Evolutionary conservation across 495 filamentous ascomycete species (phyloP), one percentile per base, ranked within the genome.

Genomic region (Podospora comata): DNA sequence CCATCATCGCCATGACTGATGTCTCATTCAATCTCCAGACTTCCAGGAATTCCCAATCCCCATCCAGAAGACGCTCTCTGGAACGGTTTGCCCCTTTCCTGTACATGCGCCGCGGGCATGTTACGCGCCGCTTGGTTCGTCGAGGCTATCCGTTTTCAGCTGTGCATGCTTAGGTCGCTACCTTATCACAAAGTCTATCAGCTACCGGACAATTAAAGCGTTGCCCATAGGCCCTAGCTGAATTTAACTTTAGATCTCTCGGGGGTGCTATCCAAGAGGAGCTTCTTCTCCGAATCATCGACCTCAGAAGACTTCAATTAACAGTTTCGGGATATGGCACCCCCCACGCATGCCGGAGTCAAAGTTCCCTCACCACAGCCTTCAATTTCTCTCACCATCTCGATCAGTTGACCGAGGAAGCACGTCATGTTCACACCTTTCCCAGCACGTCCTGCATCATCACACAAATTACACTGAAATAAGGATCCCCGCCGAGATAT

Each of bases 91-190:
- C 59, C 59, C 59, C 59, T 61, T 61, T 61, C n/a, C 23, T 18
- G 7, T 61, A 61, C 59, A 61, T 61, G 59, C n/a, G 27, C 23
- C 23, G 26, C 26, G 30, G n/a, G 19, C 19, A 59, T 0, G 26
- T 59, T 27, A 59, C 26, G 56, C 30, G 59, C 59, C 59, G 27
- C 59, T 30, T 18, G 20, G 23, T 48, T 48, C 59, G 18, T 39
- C 48, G 61, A 63, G 61, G 61, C 61, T 28, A 39, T 20, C 20
- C 20, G 59, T 11, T 63, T 32, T 63, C 61, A 63, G 61, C 30
- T 63, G 28, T 44, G n/a, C 61, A 48, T 18, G 27, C 61, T 15
- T 32, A 32, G 23, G 23, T 23, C 23, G 23, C 23, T 23, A 23
- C 23, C 23, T 32, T 32, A 28, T 63, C 61, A 63, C 26, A 26